Conservation (phyloP, 345 rosid genomes). For the Populus simonii region DNA sequence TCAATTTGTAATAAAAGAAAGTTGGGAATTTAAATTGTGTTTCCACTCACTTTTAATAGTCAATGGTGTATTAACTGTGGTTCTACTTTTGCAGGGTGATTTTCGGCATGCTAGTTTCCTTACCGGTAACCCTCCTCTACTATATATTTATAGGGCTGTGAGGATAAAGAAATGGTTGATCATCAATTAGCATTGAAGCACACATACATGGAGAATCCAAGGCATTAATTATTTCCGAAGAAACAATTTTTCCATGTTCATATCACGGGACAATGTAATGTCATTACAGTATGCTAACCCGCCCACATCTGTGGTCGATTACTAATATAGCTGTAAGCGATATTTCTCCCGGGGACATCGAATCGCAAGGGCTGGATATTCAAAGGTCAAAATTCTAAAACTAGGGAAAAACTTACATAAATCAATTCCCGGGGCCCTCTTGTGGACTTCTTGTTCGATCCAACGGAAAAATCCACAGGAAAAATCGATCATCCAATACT, state of each 20-base stretch:
- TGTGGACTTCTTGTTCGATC: too few relatives aligned
- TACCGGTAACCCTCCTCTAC: conserved; percentile 70
- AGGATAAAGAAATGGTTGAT: conserved; percentile 1
- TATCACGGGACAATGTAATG: not conserved
- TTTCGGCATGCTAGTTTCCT: conserved; percentile 79
- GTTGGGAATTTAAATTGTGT: not conserved
- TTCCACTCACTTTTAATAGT: not conserved
- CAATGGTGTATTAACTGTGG: not conserved
- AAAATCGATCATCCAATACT: too few relatives aligned
- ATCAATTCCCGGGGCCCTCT: not conserved
- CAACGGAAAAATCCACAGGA: too few relatives aligned
- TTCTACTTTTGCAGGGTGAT: conserved; percentile 55
- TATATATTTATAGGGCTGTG: conserved; percentile 59
- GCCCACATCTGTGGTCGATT: not conserved
- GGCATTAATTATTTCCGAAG: not conserved
- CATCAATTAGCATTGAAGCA: not conserved
- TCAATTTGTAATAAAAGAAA: not conserved
- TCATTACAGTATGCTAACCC: not conserved
- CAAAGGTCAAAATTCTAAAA: not conserved
- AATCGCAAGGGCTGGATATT: too few relatives aligned
- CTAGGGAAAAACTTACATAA: not conserved
- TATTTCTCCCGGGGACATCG: too few relatives aligned
- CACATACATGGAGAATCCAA: conserved; percentile 1
- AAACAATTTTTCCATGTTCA: not conserved
- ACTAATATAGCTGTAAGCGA: not conserved